phyloP scores from a whole-genome alignment of 768 basidiomycete genomes.

The Dioszegia aurantiaca region DNA sequence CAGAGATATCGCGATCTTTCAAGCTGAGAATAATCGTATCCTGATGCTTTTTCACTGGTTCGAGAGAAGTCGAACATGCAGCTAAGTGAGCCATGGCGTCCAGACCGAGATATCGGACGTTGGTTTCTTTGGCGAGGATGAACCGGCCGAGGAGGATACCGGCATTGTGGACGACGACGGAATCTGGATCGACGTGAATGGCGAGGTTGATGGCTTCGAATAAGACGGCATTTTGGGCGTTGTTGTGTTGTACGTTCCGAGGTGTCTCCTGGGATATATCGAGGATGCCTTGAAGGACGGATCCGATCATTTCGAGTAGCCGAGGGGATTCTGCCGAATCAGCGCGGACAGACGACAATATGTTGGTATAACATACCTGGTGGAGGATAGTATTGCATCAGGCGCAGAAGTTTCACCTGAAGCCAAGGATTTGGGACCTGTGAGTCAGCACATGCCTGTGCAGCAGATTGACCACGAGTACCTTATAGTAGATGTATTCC shows the following conservation, averaged over 20 bases:
- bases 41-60: constrained; percentile 91
- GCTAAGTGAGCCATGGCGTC: constrained; percentile 99
- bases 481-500: constrained; percentile 92
- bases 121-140: constrained; percentile 97
- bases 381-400: constrained; percentile 93
- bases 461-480: constrained; percentile 6
- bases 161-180: constrained; percentile 79
- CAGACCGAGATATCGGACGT: constrained; percentile 92
- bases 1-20: constrained; percentile 95
- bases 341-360: not conserved
- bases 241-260: constrained; percentile 94
- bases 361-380: constrained; percentile 67
- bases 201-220: constrained; percentile 97
- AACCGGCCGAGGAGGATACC: constrained; percentile 89
- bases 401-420: constrained; percentile 87
- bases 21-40: constrained; percentile 89
- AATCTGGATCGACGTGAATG: constrained; percentile 90
- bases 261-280: constrained; percentile 74
- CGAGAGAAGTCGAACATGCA: constrained; percentile 83
- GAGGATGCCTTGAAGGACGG: constrained; percentile 85
- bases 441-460: not conserved
- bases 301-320: constrained; percentile 69
- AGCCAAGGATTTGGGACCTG: constrained; percentile 91
- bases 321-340: constrained; percentile 70
- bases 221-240: constrained; percentile 95